Conservation (phyloP, 345 rosid genomes). For the Microcos paniculata region DNA sequence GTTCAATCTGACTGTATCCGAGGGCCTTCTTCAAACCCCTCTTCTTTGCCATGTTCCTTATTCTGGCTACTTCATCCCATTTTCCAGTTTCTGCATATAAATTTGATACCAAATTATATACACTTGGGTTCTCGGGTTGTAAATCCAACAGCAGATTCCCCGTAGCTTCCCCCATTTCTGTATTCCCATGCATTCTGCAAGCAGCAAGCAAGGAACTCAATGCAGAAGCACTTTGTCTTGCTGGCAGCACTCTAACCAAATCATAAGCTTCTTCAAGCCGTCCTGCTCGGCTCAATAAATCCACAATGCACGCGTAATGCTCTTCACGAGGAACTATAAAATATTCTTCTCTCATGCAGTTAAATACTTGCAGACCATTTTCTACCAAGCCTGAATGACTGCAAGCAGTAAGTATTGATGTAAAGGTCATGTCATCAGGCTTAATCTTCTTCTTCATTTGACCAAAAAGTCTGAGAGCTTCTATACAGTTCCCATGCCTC, state of each 20-base stretch:
- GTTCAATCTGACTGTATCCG: conserved; percentile 25
- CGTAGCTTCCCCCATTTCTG: conserved; percentile 28
- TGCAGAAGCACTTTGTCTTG: conserved; percentile 23
- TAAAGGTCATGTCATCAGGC: conserved; percentile 36
- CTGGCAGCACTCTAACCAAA: conserved; percentile 20
- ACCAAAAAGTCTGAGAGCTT: conserved; percentile 29
- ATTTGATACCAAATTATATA: conserved; percentile 27
- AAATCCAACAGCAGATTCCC: conserved; percentile 28
- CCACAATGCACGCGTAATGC: conserved; percentile 32
- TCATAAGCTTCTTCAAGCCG: conserved; percentile 32
- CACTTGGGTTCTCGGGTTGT: conserved; percentile 26
- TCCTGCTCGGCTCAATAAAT: conserved; percentile 41
- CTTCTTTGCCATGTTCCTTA: conserved; percentile 21
- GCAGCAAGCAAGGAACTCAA: conserved; percentile 35
- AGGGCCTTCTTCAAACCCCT: conserved; percentile 24
- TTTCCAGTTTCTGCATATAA: conserved; percentile 35
- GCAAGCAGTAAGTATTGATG: conserved; percentile 38
- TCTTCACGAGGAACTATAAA: conserved; percentile 18
- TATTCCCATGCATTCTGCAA: conserved; percentile 25
- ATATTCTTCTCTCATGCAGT: conserved; percentile 30
- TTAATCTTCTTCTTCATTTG: conserved; percentile 25
- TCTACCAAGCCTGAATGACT: conserved; percentile 39
- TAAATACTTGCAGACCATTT: conserved; percentile 30
- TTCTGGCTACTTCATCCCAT: conserved; percentile 33
- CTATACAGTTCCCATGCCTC: conserved; percentile 30